A percentile compares a stretch with the other conserved stretches of the same genome.
Conservation (phyloP, 306 rosid species). For the Lupinus albus region DNA sequence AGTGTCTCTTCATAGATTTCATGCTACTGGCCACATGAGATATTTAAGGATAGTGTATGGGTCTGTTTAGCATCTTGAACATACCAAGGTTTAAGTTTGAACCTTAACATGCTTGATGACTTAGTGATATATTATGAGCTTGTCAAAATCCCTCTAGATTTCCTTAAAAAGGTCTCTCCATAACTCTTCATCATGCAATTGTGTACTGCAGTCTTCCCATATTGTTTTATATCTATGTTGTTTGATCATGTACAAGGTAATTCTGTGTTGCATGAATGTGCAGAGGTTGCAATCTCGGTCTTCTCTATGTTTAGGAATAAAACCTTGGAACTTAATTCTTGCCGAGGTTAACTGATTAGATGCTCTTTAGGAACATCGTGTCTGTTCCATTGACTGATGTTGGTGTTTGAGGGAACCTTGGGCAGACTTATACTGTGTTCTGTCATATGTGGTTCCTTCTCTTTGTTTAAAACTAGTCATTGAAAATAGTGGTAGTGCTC, state of each 20-base stretch:
- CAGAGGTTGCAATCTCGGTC: not conserved
- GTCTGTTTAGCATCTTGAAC: conserved; percentile 29
- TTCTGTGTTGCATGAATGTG: conserved; percentile 3
- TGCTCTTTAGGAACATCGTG: not conserved
- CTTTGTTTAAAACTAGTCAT: conserved; percentile 8
- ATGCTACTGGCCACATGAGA: not conserved
- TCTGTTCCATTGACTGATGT: not conserved
- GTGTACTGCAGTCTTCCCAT: not conserved
- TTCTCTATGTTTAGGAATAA: not conserved
- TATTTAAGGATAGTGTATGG: conserved; percentile 17
- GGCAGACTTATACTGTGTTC: not conserved
- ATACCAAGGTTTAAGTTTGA: not conserved
- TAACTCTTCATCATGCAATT: not conserved
- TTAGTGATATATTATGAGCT: not conserved
- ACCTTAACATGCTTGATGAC: conserved; percentile 7
- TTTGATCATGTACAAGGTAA: not conserved
- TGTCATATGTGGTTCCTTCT: not conserved
- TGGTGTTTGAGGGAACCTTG: not conserved
- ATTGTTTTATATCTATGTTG: not conserved
- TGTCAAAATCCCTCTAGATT: too few species aligned
- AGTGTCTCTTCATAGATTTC: not conserved
- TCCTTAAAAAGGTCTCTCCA: too few species aligned
- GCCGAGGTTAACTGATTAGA: not conserved
- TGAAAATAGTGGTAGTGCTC: too few species aligned
- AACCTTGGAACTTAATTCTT: not conserved